phyloP scores from a whole-genome alignment of 495 filamentous ascomycete species.

The Daldinia caldariorum region DNA sequence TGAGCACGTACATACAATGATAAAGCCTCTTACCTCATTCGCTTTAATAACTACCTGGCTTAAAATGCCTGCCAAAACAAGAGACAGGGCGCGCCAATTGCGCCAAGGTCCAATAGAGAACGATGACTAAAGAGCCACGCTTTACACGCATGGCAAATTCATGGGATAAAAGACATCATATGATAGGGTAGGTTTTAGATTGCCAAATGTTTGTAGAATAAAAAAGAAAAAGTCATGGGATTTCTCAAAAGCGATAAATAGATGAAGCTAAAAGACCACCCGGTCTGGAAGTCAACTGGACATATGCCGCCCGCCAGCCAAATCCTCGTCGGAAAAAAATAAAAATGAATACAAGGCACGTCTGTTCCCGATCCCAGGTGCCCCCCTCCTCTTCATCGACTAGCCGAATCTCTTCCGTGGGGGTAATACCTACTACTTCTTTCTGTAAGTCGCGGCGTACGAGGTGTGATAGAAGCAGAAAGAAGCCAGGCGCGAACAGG shows the following conservation, averaged over 20 bases:
- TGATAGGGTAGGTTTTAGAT: background rate
- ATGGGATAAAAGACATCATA: background rate
- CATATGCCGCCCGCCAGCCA: slow-evolving; percentile 10
- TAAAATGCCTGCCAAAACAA: slow-evolving; percentile 28
- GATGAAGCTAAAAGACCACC: background rate
- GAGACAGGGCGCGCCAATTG: slow-evolving; percentile 13
- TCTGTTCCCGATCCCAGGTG: background rate
- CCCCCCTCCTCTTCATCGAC: background rate
- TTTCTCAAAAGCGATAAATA: slow-evolving; percentile 11
- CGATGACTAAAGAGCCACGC: slow-evolving; percentile 24
- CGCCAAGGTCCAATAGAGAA: slow-evolving; percentile 17
- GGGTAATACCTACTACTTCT: slow-evolving; percentile 11
- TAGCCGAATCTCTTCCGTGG: slow-evolving; percentile 11
- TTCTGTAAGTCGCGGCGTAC: slow-evolving; percentile 2
- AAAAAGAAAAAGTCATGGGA: slow-evolving; percentile 12
- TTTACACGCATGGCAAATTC: slow-evolving; percentile 2
- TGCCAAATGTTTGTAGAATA: too few species aligned
- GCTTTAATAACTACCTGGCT: slow-evolving; percentile 15
- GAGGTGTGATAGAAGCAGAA: background rate
- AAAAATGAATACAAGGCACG: background rate
- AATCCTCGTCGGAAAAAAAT: background rate
- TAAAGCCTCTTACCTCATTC: slow-evolving; percentile 14
- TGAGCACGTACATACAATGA: background rate
- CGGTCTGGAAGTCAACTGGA: slow-evolving; percentile 12
- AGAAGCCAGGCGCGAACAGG: slow-evolving; percentile 4